Evolutionary conservation across 495 filamentous ascomycete genomes (phyloP), one percentile per base, ranked within the genome.

Genomic region (Trichoderma asperelloides): DNA sequence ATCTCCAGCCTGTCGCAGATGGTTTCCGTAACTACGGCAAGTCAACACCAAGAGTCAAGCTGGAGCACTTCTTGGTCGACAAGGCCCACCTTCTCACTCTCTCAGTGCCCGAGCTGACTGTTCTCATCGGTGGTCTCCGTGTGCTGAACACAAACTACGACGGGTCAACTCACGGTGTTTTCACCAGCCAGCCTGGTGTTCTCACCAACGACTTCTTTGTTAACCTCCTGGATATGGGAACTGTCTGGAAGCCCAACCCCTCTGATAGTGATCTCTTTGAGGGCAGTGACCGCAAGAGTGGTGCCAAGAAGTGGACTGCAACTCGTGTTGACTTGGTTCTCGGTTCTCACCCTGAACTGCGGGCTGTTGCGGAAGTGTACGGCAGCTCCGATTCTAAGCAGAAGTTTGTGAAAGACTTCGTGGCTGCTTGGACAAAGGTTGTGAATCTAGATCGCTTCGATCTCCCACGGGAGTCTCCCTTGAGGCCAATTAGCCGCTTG

Each of bases 151-250:
- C 82, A 73, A 91, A 90, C 80, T 88, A 81, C 71, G 85, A 90
- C 69, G 85, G 87, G 65, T 88, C 86, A 16, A 67, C 74, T 40
- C 71, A 81, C 66, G 88, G 88, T 57, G 84, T 90, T 18, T 78
- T 91, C 71, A 91, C 88, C 66, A 75, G 78, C 68, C 78, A 76
- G 21, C 86, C 88, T 0, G 88, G 88, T 64, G 75, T 84, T 73
- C 82, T 91, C 68, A 88, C 85, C 75, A 89, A 88, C 73, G 88
- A 91, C 78, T 91, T 88, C 81, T 91, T 91, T 72, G 82, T 87
- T 73, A 90, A 90, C 79, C 80, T 91, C 30, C 79, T 91, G 13
- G 88, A 91, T 72, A 82, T 82, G 74, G 77, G 73, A 79, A 89
- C 86, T 1, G 78, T 72, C 28, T 90, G 88, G 88, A 86, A 86